Base-by-base conservation (phyloP, 2,329 filamentous ascomycete species). In the Fusarium buxicola region DNA sequence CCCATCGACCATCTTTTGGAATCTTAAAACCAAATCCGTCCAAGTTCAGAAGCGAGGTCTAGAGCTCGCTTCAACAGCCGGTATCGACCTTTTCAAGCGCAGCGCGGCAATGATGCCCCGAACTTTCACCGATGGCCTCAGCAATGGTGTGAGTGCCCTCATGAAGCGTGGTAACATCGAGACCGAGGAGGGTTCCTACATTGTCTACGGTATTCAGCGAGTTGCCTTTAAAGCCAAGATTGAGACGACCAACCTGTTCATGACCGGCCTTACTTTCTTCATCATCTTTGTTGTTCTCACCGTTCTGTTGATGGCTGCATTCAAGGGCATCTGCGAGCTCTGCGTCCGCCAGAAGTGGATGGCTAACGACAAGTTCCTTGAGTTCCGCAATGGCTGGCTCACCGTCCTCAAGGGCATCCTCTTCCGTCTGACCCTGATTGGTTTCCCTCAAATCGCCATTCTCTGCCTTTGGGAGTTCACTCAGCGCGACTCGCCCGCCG, bases 391-490 rank as follows among this genome's bases (percentile, higher is more conserved):
- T 71, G 93, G 92, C 68, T 97, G 94, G 94, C 88, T 89, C 64
- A 94, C 93, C 12, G 90, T 97, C 7, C 85, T 97, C 71, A 96
- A 96, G 82, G 94, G 94, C 55, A 96, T 97, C 68, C 83, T 97
- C 65, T 97, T 95, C 85, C 91, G 94, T 65, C 84, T 96, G 71
- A 88, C 94, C 36, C 84, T 97, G 34, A 95, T 97, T 70, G 93
- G 93, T 63, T 97, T 93, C 79, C 92, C 94, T 16, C 92, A 96
- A 74, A 93, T 97, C 84, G 87, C 89, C 44, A 91, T 97, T 51
- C 86, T 97, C 51, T 96, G 92, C 76, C 84, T 97, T 66, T 97
- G 94, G 94, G 93, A 98, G 76, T 89, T 97, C 58, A 97, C 93
- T 5, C 84, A 89, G 71, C 85, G 86, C 62, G 94, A 98, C 77